Conservation (phyloP, 805 yeast genomes). For the Komagataella pseudopastoris region DNA sequence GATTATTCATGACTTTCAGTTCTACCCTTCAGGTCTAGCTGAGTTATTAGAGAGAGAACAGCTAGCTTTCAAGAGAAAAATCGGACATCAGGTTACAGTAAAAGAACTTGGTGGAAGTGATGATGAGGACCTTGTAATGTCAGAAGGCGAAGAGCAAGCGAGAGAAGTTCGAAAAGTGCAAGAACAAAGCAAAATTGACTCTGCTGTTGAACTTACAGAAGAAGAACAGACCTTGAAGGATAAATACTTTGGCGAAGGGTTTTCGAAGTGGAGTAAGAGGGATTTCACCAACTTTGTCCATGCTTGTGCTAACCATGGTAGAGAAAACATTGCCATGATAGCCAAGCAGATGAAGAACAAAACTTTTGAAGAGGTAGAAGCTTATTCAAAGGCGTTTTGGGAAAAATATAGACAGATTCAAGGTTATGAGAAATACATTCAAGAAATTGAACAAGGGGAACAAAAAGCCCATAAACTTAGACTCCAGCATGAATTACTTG, state of each 20-base stretch:
- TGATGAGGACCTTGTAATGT: slow-evolving; percentile 23
- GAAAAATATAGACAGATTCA: slow-evolving; percentile 63
- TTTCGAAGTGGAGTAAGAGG: slow-evolving; percentile 70
- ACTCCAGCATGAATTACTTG: slow-evolving; percentile 66
- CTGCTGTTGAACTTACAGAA: slow-evolving; percentile 70
- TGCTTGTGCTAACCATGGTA: slow-evolving; percentile 65
- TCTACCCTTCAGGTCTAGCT: slow-evolving; percentile 63
- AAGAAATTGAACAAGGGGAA: slow-evolving; percentile 81
- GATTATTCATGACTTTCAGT: slow-evolving; percentile 81
- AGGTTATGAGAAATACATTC: slow-evolving; percentile 73
- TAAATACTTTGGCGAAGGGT: slow-evolving; percentile 53
- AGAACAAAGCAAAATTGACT: slow-evolving; percentile 61
- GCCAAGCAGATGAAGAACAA: slow-evolving; percentile 76
- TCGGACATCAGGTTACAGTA: slow-evolving; percentile 49
- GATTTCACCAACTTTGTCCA: slow-evolving; percentile 78
- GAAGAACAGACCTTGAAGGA: slow-evolving; percentile 61
- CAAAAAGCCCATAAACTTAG: slow-evolving; percentile 54
- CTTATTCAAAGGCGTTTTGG: slow-evolving; percentile 79
- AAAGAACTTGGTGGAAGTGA: slow-evolving; percentile 17
- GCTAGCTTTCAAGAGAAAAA: slow-evolving; percentile 57
- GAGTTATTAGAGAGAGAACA: slow-evolving; percentile 75
- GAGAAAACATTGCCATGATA: slow-evolving; percentile 57
- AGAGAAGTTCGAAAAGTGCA: slow-evolving; percentile 31
- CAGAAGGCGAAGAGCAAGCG: slow-evolving; percentile 15
- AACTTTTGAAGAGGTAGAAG: slow-evolving; percentile 63